phyloP scores from a whole-genome alignment of 257 asterid species.

The Nicotiana tomentosiformis region DNA sequence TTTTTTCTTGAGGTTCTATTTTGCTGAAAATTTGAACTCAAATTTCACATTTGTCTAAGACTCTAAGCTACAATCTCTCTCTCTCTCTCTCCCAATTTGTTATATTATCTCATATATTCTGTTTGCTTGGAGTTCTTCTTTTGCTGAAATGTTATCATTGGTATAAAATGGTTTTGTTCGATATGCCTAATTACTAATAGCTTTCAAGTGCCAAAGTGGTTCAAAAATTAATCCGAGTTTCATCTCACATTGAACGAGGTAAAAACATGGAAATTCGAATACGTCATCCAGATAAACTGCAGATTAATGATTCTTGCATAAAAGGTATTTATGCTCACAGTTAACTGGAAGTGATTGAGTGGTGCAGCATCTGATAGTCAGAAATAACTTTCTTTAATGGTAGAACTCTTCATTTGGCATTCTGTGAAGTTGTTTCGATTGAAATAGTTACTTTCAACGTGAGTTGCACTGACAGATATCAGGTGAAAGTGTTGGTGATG shows the following conservation, averaged over 20 bases:
- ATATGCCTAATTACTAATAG: neutral
- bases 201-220: neutral
- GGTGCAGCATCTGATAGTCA: neutral
- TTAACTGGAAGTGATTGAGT: neutral
- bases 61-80: neutral
- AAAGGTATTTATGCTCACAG: neutral
- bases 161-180: neutral
- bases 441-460: constrained; percentile 7
- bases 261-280: neutral
- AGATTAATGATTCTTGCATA: neutral
- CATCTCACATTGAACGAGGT: neutral
- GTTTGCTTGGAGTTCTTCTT: neutral
- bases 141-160: neutral
- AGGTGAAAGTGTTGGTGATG: constrained; percentile 87
- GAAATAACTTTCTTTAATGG: neutral
- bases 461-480: constrained; percentile 60
- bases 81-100: neutral
- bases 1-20: neutral
- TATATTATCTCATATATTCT: neutral
- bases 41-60: neutral
- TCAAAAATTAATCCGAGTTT: neutral
- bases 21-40: neutral
- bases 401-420: neutral
- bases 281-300: neutral
- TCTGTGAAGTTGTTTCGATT: neutral